phyloP scores from a whole-genome alignment of 805 yeast genomes.

The Tetrapisispora namnaoensis region DNA sequence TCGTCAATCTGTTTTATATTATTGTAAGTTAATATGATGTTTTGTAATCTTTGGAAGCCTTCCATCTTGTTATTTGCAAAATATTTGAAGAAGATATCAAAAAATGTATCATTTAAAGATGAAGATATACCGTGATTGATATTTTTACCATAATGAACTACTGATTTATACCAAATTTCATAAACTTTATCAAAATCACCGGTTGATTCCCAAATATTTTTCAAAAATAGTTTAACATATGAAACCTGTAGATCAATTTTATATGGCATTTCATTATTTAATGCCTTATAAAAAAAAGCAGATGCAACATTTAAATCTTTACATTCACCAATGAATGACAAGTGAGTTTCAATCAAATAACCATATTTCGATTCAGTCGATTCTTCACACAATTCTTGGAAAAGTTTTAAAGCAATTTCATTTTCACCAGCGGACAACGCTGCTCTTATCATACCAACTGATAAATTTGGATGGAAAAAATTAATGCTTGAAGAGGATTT shows the following conservation, averaged over 20 bases:
- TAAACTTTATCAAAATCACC: slow-evolving; percentile 49
- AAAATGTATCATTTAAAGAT: slow-evolving; percentile 58
- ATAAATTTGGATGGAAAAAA: slow-evolving; percentile 38
- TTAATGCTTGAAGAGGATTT: slow-evolving; percentile 30
- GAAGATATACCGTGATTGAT: slow-evolving; percentile 62
- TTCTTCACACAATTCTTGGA: slow-evolving; percentile 48
- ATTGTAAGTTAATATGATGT: slow-evolving; percentile 46
- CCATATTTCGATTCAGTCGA: slow-evolving; percentile 39
- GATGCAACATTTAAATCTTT: slow-evolving; percentile 62
- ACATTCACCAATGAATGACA: slow-evolving; percentile 69
- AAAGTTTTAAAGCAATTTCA: slow-evolving; percentile 53
- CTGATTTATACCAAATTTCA: slow-evolving; percentile 53
- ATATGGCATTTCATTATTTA: slow-evolving; percentile 63
- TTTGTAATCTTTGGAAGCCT: slow-evolving; percentile 48
- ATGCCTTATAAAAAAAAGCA: slow-evolving; percentile 64
- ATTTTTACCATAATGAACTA: slow-evolving; percentile 47
- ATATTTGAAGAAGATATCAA: slow-evolving; percentile 55
- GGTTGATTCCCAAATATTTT: slow-evolving; percentile 49
- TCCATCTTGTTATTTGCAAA: slow-evolving; percentile 40
- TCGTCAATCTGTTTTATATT: slow-evolving; percentile 57
- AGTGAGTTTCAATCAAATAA: slow-evolving; percentile 62
- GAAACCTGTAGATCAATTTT: slow-evolving; percentile 63
- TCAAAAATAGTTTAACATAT: slow-evolving; percentile 52
- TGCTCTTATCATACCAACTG: slow-evolving; percentile 66
- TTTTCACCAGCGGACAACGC: slow-evolving; percentile 57